Evolutionary conservation across 2,329 filamentous ascomycete genomes (phyloP).

Genomic region (Pyrenophora tritici-repentis): DNA sequence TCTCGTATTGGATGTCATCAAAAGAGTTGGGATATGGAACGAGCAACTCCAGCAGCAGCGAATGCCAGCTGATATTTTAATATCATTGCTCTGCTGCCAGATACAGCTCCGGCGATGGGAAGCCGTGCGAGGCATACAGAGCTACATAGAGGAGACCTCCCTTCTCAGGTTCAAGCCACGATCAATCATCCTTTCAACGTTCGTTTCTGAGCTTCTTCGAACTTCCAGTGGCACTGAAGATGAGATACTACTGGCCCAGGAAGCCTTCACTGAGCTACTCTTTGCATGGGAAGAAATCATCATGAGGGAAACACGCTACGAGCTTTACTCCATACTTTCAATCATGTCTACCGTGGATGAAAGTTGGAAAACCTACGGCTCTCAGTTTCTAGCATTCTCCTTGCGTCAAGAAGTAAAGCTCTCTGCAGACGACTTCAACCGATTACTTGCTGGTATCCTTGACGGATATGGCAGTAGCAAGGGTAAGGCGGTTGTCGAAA

Average conservation of each 20-base stretch:
- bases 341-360: conserved; percentile 38
- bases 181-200: conserved; percentile 37
- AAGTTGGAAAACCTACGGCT: conserved; percentile 37
- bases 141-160: conserved; percentile 30
- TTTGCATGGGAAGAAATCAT: conserved; percentile 39
- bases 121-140: conserved; percentile 47
- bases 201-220: conserved; percentile 38
- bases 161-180: conserved; percentile 28
- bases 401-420: conserved; percentile 33
- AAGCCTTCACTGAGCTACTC: conserved; percentile 36
- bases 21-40: conserved; percentile 24
- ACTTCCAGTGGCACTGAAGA: conserved; percentile 22
- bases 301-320: conserved; percentile 29
- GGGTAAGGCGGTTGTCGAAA: conserved; percentile 55
- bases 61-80: conserved; percentile 44
- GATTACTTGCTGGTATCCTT: conserved; percentile 60
- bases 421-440: conserved; percentile 54
- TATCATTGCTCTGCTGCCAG: conserved; percentile 51
- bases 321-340: conserved; percentile 39
- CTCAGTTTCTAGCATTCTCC: conserved; percentile 37
- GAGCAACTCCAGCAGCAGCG: conserved; percentile 28
- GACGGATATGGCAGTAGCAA: conserved; percentile 53
- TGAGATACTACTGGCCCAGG: conserved; percentile 20
- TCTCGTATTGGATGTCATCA: conserved; percentile 40
- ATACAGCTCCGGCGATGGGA: conserved; percentile 50